Evolutionary conservation across 495 filamentous ascomycete species (phyloP), one percentile per base, ranked within the genome.

Genomic region (Podospora bellae-mahoneyi): DNA sequence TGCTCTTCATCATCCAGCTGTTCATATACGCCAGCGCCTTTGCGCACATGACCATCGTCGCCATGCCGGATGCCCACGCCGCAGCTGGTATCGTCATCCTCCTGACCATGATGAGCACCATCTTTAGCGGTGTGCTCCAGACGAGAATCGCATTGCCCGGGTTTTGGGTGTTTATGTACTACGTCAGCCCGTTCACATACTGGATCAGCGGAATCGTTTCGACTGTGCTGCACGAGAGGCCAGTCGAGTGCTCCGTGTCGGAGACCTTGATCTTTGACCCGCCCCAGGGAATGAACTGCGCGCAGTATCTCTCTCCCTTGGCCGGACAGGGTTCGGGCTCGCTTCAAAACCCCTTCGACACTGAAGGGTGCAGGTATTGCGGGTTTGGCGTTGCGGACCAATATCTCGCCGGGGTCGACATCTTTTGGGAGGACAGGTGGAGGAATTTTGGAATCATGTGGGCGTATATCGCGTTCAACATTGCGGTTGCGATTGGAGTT

Each of bases 151-250:
- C 76, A 0, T 76, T 91, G 0, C 88, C 89, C 2, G 77, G 84
- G 0, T 91, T 91, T 78, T 92, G 90, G 90, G 85, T 85, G 44
- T 91, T 91, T 77, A 90, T 91, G 86, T 90, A 91, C 75, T 84
- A 85, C 9, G 80, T 88, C 16, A 87, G 85, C 0, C 89, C 90
- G 0, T 85, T 92, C 59, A 88, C 86, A 1, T 91, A 91, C 72
- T 79, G 87, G 13, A 82, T 90, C 19, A 75, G 76, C 4, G 84
- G 82, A 0, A 83, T 91, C 54, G 76, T 90, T 16, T 80, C 84
- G 0, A 83, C 84, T 0, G 81, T 83, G 5, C 64, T 91, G 2
- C 79, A 86, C 18, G 84, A 84, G 5, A 78, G 79, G 2, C 39
- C 67, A 0, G 83, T 87, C 6, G 34, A 75, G 3, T 92, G 90